phyloP scores from a whole-genome alignment of 2,329 filamentous ascomycete genomes.

The Xylariales sp. region DNA sequence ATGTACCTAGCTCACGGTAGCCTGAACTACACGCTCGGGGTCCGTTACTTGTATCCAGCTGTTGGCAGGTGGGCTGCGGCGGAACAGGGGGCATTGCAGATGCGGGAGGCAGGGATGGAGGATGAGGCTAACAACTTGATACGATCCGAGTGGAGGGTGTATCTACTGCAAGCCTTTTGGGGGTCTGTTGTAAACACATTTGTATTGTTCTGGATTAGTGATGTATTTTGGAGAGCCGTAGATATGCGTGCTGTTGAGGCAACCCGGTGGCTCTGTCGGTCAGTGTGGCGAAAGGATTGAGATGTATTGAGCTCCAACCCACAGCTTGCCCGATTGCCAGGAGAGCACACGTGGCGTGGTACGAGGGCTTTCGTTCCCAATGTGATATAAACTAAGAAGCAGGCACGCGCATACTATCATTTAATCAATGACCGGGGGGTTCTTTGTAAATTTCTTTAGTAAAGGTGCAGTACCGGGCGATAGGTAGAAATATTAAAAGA shows the following conservation, averaged over 20 bases:
- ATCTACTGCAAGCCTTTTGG: not conserved
- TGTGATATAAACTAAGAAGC: too few relatives aligned
- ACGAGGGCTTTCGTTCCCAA: too few relatives aligned
- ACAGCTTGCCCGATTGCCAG: not conserved
- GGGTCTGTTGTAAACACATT: conserved; percentile 6
- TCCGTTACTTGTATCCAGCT: not conserved
- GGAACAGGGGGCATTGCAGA: not conserved
- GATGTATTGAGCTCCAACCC: too few relatives aligned
- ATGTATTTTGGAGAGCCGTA: conserved; percentile 15
- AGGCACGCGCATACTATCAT: too few relatives aligned
- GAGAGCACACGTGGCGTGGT: too few relatives aligned
- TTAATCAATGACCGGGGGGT: too few relatives aligned
- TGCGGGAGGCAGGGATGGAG: not conserved
- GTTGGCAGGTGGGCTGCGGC: not conserved
- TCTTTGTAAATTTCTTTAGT: too few relatives aligned
- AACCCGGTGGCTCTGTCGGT: conserved; percentile 9
- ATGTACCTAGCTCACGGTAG: conserved; percentile 6
- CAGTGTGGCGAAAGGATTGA: not conserved
- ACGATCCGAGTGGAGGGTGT: not conserved
- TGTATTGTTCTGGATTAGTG: conserved; percentile 16
- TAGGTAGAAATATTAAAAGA: too few relatives aligned
- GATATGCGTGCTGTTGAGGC: conserved; percentile 12
- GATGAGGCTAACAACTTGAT: not conserved
- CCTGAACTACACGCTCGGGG: conserved; percentile 7
- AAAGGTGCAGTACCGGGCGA: too few relatives aligned